phyloP scores from a whole-genome alignment of 768 basidiomycete genomes.

The Strobilomyces echinocephalus region DNA sequence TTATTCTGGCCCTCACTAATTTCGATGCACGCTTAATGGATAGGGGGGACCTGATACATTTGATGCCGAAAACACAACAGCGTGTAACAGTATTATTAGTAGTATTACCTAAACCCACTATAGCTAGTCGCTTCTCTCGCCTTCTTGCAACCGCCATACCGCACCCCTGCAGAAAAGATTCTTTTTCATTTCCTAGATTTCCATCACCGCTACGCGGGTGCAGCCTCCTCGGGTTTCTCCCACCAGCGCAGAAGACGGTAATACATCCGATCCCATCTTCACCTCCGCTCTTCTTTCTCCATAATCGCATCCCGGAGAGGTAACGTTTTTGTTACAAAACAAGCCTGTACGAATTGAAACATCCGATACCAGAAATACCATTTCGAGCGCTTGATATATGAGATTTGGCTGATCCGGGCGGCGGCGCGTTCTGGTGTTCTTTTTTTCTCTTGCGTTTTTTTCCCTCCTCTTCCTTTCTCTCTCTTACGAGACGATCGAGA shows the following conservation, averaged over 20 bases:
- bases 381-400: conserved; percentile 8
- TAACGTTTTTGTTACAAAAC: conserved; percentile 16
- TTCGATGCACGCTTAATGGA: conserved; percentile 9
- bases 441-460: not conserved
- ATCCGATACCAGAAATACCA: conserved; percentile 15
- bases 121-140: conserved; percentile 20
- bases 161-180: conserved; percentile 18
- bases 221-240: conserved; percentile 21
- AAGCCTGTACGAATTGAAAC: conserved; percentile 19
- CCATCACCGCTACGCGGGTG: conserved; percentile 20
- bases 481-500: conserved; percentile 12
- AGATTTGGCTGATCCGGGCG: conserved; percentile 7
- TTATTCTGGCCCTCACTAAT: conserved; percentile 30
- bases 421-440: conserved; percentile 1
- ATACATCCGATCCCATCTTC: conserved; percentile 13
- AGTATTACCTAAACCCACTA: conserved; percentile 29
- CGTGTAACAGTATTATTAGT: conserved; percentile 34
- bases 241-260: conserved; percentile 20
- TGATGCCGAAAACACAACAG: conserved; percentile 19
- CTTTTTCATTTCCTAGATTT: conserved; percentile 14
- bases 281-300: conserved; percentile 4
- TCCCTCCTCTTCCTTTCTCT: not conserved
- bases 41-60: conserved; percentile 19
- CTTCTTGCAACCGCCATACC: conserved; percentile 28
- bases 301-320: conserved; percentile 1